Evolutionary conservation across 805 yeast genomes (phyloP), one percentile per base, ranked within the genome.

Genomic region (Starmera amethionina): DNA sequence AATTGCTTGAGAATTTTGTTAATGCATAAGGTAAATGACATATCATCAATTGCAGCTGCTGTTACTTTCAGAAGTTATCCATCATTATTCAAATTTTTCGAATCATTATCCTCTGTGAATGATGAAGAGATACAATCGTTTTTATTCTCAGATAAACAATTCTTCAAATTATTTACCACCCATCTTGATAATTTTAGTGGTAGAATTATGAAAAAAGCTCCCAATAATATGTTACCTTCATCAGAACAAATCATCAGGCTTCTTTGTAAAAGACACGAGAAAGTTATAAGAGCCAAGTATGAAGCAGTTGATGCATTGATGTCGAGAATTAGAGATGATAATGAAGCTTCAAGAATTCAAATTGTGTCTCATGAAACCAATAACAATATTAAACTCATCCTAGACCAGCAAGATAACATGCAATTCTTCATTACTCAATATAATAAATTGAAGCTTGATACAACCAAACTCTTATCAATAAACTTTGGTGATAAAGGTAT

Each of bases 361-460:
- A 41, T 39, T 37, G 52, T 43, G 4, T 54, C 65, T 2, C 59
- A 65, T 2, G 85, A 79, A 48, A 54, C 67, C 4, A 63, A 69
- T 35, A 72, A 69, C 42, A 68, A 63, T 42, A 68, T 72, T 42
- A 65, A 87, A 29, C 68, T 72, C 39, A 52, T 68, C 3, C 88
- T 82, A 49, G 95, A 85, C 55, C 71, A 67, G 42, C 73, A 71
- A 38, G 93, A 81, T 48, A 80, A 75, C 50, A 56, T 68, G 12
- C 65, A 68, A 25, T 73, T 67, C 43, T 72, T 67, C 48, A 59
- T 73, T 4, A 51, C 70, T 0, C 59, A 63, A 32, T 82, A 78
- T 54, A 68, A 71, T 40, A 53, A 63, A 8, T 50, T 77, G 40
- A 74, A 70, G 40, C 43, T 63, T 4, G 78, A 70, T 43, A 54